Percentiles rank a stretch among this genome's conserved stretches.
Conservation (phyloP, 371 early-diverging fungal species). For the Choanephora cucurbitarum region DNA sequence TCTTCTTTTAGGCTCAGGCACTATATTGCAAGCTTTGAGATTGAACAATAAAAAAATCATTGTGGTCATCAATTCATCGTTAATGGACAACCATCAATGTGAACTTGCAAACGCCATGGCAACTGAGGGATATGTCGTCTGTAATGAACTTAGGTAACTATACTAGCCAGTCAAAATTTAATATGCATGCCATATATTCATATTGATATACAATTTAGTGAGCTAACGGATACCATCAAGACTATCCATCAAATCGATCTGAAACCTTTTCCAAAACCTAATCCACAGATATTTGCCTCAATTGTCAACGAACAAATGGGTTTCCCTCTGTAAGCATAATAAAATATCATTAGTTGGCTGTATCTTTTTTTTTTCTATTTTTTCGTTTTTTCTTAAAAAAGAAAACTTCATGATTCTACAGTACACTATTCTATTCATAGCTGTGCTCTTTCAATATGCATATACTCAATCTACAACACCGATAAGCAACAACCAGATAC, state of each 20-base stretch:
- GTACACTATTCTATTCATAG: background rate
- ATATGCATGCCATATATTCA: background rate
- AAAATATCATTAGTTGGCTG: too few relatives aligned
- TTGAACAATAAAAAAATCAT: conserved; percentile 62
- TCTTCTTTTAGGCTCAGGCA: conserved; percentile 63
- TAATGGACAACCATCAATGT: conserved; percentile 89
- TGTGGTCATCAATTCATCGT: conserved; percentile 71
- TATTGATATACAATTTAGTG: conserved; percentile 8
- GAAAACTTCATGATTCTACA: background rate
- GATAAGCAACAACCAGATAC: conserved; percentile 16
- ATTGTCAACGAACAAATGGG: conserved; percentile 28
- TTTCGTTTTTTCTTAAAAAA: conserved; percentile 1
- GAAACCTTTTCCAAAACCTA: conserved; percentile 18
- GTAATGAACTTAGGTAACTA: conserved; percentile 45
- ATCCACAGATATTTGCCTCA: conserved; percentile 22
- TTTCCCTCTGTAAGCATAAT: too few relatives aligned
- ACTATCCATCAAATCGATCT: conserved; percentile 1
- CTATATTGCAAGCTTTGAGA: conserved; percentile 78
- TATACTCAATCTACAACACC: conserved; percentile 12
- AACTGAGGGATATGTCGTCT: conserved; percentile 54
- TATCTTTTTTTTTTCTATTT: conserved; percentile 1
- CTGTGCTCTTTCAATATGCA: background rate
- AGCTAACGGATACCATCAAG: conserved; percentile 20
- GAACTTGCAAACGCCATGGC: conserved; percentile 80
- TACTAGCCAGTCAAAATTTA: background rate